Conservation (phyloP, 2,329 filamentous ascomycete genomes). For the Zasmidium cellare region DNA sequence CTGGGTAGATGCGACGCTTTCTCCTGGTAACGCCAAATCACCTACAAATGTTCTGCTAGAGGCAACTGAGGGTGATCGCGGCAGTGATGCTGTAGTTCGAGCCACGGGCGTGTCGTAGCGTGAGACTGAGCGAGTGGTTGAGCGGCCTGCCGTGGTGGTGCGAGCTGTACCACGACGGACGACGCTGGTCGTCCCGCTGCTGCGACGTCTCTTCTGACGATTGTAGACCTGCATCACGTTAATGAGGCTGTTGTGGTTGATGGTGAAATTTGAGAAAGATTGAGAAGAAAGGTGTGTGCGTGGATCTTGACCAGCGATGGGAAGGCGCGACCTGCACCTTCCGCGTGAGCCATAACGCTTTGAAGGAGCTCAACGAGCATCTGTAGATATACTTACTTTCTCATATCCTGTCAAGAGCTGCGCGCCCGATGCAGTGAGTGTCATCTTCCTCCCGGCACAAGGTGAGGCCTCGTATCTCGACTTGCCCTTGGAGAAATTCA, state of each 20-base stretch:
- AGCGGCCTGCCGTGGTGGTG: not conserved
- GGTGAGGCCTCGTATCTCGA: too few relatives aligned
- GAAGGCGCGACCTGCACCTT: slow-evolving; percentile 9
- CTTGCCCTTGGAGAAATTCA: too few relatives aligned
- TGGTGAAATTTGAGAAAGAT: not conserved
- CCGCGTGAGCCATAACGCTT: not conserved
- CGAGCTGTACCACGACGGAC: slow-evolving; percentile 8
- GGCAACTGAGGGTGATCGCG: slow-evolving; percentile 1
- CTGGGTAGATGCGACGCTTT: slow-evolving; percentile 15
- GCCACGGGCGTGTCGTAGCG: slow-evolving; percentile 11
- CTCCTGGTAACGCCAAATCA: slow-evolving; percentile 2
- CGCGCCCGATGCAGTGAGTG: too few relatives aligned
- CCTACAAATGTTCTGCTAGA: slow-evolving; percentile 19
- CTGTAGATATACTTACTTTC: too few relatives aligned
- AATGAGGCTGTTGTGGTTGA: not conserved
- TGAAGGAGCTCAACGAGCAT: not conserved
- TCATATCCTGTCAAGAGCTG: too few relatives aligned
- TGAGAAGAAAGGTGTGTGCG: not conserved
- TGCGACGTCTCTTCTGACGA: slow-evolving; percentile 9
- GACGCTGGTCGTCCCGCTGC: slow-evolving; percentile 7
- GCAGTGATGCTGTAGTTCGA: not conserved
- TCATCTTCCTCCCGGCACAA: too few relatives aligned
- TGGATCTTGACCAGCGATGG: not conserved
- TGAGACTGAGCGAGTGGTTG: slow-evolving; percentile 15
- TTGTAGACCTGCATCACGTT: slow-evolving; percentile 7